phyloP scores from a whole-genome alignment of 495 filamentous ascomycete genomes.

The Acidiella bohemica region DNA sequence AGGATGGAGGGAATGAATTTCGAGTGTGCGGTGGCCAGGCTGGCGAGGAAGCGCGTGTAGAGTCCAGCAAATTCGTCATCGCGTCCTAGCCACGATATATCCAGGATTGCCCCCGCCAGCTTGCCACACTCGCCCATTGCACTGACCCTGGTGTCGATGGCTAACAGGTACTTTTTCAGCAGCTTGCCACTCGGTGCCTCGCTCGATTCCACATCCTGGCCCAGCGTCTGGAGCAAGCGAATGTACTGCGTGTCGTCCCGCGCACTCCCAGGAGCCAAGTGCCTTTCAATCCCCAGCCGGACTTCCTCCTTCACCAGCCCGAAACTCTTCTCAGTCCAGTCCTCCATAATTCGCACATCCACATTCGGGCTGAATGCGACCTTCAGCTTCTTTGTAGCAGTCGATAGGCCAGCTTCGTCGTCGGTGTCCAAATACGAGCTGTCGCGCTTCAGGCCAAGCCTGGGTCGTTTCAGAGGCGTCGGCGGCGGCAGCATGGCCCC shows the following conservation, averaged over 20 bases:
- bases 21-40: conserved; percentile 65
- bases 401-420: conserved; percentile 12
- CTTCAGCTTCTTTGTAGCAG: conserved; percentile 41
- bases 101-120: conserved; percentile 57
- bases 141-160: conserved; percentile 59
- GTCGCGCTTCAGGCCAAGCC: conserved; percentile 17
- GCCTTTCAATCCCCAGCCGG: conserved; percentile 53
- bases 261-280: conserved; percentile 24
- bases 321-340: conserved; percentile 43
- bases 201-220: conserved; percentile 33
- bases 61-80: conserved; percentile 66
- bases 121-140: conserved; percentile 58
- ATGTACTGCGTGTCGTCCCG: conserved; percentile 63
- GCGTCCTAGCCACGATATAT: conserved; percentile 71
- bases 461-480: conserved; percentile 10
- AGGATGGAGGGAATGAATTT: conserved; percentile 50
- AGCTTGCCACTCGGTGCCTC: conserved; percentile 39
- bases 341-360: conserved; percentile 44
- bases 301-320: conserved; percentile 57
- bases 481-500: conserved; percentile 14
- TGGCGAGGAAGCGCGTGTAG: conserved; percentile 68
- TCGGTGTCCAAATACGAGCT: conserved; percentile 19
- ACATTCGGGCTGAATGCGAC: conserved; percentile 68
- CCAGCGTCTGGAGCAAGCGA: conserved; percentile 55
- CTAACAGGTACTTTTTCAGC: conserved; percentile 60